A percentile compares a stretch with the other conserved stretches of the same genome.
Evolutionary conservation across 106 monocot species (phyloP).

Genomic region (Hemerocallis citrina): DNA sequence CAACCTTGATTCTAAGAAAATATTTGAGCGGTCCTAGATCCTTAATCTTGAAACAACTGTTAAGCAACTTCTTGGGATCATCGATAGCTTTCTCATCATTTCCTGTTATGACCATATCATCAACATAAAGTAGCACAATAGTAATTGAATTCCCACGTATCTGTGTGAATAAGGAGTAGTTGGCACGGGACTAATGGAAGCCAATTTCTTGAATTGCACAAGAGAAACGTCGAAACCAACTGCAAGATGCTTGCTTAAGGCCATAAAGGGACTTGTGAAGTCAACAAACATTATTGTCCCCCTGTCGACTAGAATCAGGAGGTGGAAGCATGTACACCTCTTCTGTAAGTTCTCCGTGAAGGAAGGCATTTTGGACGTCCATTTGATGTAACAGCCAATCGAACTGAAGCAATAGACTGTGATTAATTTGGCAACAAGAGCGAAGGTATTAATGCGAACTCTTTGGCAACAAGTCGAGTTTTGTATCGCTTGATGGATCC

Average conservation of each 20-base stretch:
- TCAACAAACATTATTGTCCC: background rate
- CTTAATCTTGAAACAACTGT: conserved; percentile 9
- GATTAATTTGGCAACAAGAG: background rate
- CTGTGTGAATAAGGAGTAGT: too few species aligned
- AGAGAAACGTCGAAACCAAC: background rate
- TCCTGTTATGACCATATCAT: background rate
- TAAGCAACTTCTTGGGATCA: too few species aligned
- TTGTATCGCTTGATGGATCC: background rate
- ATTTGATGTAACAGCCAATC: background rate
- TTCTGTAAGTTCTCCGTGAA: too few species aligned
- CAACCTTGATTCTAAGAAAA: conserved; percentile 18
- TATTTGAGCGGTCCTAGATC: conserved; percentile 8
- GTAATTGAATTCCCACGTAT: background rate
- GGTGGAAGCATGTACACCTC: too few species aligned
- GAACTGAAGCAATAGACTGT: background rate
- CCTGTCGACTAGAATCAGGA: too few species aligned
- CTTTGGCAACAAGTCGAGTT: background rate
- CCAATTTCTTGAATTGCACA: background rate
- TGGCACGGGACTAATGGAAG: too few species aligned
- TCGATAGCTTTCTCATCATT: background rate
- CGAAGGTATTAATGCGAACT: background rate
- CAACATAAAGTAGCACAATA: background rate
- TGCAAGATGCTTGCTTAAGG: background rate
- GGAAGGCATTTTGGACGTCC: background rate
- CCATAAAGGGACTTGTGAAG: background rate